Evolutionary conservation across 2,329 filamentous ascomycete genomes (phyloP), one percentile per base, ranked within the genome.

Genomic region (Claviceps sorghi): DNA sequence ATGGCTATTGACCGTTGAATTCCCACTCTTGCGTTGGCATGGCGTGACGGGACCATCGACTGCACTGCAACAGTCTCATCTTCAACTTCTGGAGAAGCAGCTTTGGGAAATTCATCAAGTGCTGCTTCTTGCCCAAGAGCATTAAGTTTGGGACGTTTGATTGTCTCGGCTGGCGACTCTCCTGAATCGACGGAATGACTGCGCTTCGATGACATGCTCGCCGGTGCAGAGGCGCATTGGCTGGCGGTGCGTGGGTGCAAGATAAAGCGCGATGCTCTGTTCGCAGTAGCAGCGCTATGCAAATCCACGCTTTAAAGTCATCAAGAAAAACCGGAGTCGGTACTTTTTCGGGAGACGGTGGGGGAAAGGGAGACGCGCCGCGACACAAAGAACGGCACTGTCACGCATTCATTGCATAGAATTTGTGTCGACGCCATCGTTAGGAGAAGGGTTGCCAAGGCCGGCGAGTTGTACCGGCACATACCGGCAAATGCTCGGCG

Each of bases 1-100:
- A 82, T 62, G 0, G 72, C 74, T 52, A 83, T 76, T 11, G 78
- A 75, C 49, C 79, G 74, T 46, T 73, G 71, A 29, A 84, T 66
- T 1, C 73, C 62, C 19, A 54, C 53, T 52, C 67, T 60, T 7
- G 65, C 66, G 54, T 66, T 61, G 32, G 60, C 60, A 51, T 66
- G 65, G 34, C 61, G 59, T 4, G 66, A 67, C 15, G 62, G 61
- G 3, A 58, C 52, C 49, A 55, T 53, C 11, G 59, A 61, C 48
- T 59, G 55, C 38, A 56, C 45, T 2, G 59, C 58, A 13, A n/a
- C 45, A 26, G 52, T 34, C 9, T 54, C 60, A 32, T 56, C 59
- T 51, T 61, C 52, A 29, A 26, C 7, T 15, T 48, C 42, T 13
- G 30, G 29, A 5, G 43, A 1, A 15, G 29, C 17, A 4, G 30